Conservation (phyloP, 176 grass and related monocot genomes). For the Bolboschoenus planiculmis region DNA sequence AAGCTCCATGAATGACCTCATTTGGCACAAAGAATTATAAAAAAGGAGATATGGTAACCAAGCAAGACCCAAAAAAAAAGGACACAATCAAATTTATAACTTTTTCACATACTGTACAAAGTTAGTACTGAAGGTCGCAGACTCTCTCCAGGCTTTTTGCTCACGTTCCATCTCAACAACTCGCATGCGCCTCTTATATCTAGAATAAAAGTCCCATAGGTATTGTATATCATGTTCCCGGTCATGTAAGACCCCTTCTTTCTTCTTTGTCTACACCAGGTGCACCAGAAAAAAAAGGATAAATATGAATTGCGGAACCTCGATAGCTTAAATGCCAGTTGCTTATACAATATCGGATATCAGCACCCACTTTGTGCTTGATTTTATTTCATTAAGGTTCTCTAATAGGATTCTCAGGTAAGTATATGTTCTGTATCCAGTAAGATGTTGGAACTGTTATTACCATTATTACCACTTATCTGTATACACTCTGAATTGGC, state of each 20-base stretch:
- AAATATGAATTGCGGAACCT: not conserved
- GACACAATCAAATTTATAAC: not conserved
- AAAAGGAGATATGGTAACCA: not conserved
- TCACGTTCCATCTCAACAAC: slow-evolving; percentile 73
- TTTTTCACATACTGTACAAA: slow-evolving; percentile 44
- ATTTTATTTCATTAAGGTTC: not conserved
- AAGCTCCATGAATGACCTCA: not conserved
- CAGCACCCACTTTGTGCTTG: not conserved
- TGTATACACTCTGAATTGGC: not conserved
- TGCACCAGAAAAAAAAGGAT: slow-evolving; percentile 22
- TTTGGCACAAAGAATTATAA: not conserved
- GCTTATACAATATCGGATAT: not conserved
- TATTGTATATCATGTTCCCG: slow-evolving; percentile 55
- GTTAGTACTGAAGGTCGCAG: slow-evolving; percentile 59
- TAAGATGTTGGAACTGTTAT: not conserved
- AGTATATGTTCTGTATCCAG: not conserved
- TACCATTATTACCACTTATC: not conserved
- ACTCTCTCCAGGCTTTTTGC: slow-evolving; percentile 58
- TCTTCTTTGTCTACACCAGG: slow-evolving; percentile 80
- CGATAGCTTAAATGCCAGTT: not conserved
- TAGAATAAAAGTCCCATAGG: slow-evolving; percentile 66
- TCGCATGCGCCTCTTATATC: slow-evolving; percentile 53
- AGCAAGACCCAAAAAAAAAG: not conserved
- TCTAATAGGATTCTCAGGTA: not conserved
- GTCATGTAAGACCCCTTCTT: slow-evolving; percentile 50